Percentiles rank a stretch among this genome's conserved stretches.
These are phyloP conservation scores for Citrus inodora DNA, from an alignment of 345 rosid genomes.

Conservation along the genomic window DNA sequence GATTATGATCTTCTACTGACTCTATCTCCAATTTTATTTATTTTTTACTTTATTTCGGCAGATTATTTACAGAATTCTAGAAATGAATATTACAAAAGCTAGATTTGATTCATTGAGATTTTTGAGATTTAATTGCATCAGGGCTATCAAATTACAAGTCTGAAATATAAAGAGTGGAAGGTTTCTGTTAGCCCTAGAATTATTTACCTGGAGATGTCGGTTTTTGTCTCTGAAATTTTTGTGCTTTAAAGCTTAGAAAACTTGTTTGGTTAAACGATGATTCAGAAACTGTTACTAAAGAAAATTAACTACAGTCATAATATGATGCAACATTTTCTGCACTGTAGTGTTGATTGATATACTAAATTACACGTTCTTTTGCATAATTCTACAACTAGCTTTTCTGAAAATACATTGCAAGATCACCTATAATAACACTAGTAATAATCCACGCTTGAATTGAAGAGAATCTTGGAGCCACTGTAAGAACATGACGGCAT, in stretches of 20 bases:
- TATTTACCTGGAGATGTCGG: neutral
- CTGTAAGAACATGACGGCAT: neutral
- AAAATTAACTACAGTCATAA: too few species aligned
- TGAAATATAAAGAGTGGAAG: neutral
- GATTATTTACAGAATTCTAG: neutral
- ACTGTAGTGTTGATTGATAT: neutral
- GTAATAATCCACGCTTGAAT: neutral
- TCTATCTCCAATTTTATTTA: neutral
- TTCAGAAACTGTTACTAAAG: too few species aligned
- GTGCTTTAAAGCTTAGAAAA: neutral
- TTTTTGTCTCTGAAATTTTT: neutral
- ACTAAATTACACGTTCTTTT: neutral
- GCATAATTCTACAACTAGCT: neutral
- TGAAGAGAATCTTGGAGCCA: neutral
- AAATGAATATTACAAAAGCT: too few species aligned
- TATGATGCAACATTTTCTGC: neutral
- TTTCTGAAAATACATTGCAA: neutral
- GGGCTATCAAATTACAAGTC: too few species aligned
- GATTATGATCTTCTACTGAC: neutral
- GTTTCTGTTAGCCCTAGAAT: neutral
- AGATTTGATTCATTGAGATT: too few species aligned
- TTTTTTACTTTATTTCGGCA: neutral
- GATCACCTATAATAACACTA: neutral
- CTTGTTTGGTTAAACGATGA: neutral
- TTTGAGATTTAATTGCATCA: too few species aligned